Percentiles rank a stretch among this genome's conserved stretches.
phyloP scores from a whole-genome alignment of 2,329 filamentous ascomycete genomes.

The Fusarium pseudonygamai region DNA sequence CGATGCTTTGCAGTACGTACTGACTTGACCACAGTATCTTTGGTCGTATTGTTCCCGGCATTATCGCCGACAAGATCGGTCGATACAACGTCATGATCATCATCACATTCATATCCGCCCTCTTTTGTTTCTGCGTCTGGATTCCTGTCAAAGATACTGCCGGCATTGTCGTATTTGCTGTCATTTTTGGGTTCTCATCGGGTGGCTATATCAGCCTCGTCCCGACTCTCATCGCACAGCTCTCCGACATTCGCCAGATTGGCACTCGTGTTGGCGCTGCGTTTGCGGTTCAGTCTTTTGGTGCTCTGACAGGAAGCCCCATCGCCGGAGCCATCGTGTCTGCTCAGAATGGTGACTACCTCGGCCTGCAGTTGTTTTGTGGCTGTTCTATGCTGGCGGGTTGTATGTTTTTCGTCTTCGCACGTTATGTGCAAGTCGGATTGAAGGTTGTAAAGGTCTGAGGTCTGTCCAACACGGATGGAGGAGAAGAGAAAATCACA shows the following conservation, averaged over 20 bases:
- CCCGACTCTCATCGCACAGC: slow-evolving; percentile 74
- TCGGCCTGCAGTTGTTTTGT: slow-evolving; percentile 72
- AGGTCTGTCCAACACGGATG: background rate
- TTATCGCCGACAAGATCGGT: slow-evolving; percentile 57
- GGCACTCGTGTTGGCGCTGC: slow-evolving; percentile 73
- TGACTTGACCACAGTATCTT: slow-evolving; percentile 51
- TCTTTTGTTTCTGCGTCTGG: slow-evolving; percentile 60
- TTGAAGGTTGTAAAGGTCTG: slow-evolving; percentile 49
- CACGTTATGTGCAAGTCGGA: slow-evolving; percentile 50
- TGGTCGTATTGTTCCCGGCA: slow-evolving; percentile 62
- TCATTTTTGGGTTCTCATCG: slow-evolving; percentile 75
- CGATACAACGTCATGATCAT: slow-evolving; percentile 61
- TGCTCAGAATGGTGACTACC: slow-evolving; percentile 61
- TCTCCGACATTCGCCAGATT: slow-evolving; percentile 74
- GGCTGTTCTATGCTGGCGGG: slow-evolving; percentile 59
- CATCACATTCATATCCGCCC: slow-evolving; percentile 59
- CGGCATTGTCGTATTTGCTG: slow-evolving; percentile 70
- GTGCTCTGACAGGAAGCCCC: slow-evolving; percentile 72
- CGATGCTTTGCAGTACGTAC: background rate
- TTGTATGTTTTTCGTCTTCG: slow-evolving; percentile 42
- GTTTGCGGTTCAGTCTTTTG: slow-evolving; percentile 70
- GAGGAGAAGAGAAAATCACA: background rate
- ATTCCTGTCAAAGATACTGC: slow-evolving; percentile 60
- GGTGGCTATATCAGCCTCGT: slow-evolving; percentile 72
- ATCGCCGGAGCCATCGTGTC: slow-evolving; percentile 71